Base-by-base conservation (phyloP, 2,329 filamentous ascomycete genomes). In the Fusarium aywerte region DNA sequence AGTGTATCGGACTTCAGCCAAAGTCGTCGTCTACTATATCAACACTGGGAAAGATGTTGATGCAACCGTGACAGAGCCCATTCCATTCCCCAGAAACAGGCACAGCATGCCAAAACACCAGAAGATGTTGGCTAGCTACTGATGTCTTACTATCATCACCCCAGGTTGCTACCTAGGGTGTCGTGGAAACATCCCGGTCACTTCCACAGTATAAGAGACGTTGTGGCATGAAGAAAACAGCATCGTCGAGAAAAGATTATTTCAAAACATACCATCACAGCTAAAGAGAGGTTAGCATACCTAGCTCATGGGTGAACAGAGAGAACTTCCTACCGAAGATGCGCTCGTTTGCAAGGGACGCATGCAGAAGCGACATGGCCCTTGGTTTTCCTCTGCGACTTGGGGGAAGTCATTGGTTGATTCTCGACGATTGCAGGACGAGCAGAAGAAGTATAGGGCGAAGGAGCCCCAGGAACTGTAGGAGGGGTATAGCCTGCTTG, bases 291-390 rank as follows among this genome's bases (percentile, higher is more conserved):
- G 62, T 73, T 48, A 73, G 67, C 44, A 53, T 18, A 15, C 13
- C n/a, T 16, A n/a, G 25, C 36, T 45, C 29, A 25, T 15, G 16
- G 35, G 8, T 33, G 27, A 16, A 21, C n/a, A 33, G 29, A 27
- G 18, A 15, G 15, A 16, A 15, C 13, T 21, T 70, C 81, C 75
- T 79, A 89, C 87, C 88, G 84, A 67, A 96, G 84, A 85, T 96
- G 92, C 35, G 92, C 92, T 77, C 88, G 89, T 76, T 95, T 95
- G 81, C 92, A 96, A 62, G 93, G 92, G 69, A 95, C 89, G 76
- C 92, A 96, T 25, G 92, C 92, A 33, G 91, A 94, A 49, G 91
- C 91, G 52, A 95, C 92, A 80, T 96, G 92, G 15, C 91, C 90
- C 75, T 93, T 93, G 7, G 90, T 89, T 76, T 90, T 90, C 68